Conservation (phyloP, 441 rosid species). For the Populus hybrid region DNA sequence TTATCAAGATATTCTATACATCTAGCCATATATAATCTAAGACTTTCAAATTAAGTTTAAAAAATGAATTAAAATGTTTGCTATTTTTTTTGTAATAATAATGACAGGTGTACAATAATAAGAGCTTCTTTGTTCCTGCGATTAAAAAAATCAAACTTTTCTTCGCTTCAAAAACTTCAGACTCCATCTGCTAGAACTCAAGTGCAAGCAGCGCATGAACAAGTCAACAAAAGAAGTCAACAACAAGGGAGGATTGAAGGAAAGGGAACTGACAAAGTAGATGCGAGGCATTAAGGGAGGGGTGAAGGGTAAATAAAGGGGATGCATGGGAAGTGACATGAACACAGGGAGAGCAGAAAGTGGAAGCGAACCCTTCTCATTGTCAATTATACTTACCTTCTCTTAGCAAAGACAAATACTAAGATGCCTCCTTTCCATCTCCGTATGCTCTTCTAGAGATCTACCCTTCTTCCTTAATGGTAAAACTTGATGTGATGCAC, state of each 20-base stretch:
- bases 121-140: too few species aligned
- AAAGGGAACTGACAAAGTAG: background rate
- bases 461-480: constrained; percentile 42
- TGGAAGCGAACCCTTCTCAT: constrained; percentile 13
- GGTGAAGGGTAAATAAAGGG: background rate
- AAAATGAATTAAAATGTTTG: too few species aligned
- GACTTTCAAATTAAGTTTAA: too few species aligned
- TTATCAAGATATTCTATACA: too few species aligned
- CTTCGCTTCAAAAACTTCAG: too few species aligned
- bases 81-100: too few species aligned
- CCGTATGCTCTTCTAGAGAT: constrained; percentile 54
- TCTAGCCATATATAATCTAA: too few species aligned
- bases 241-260: background rate
- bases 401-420: constrained; percentile 51
- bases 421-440: constrained; percentile 78
- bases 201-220: background rate
- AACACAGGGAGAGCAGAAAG: constrained; percentile 37
- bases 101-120: too few species aligned
- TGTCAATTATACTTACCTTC: constrained; percentile 40
- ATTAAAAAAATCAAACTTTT: too few species aligned
- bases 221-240: background rate
- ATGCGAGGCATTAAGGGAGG: background rate
- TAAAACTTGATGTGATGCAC: constrained; percentile 37
- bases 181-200: background rate
- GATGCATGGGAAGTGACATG: constrained; percentile 22